These are phyloP conservation scores for Aspergillus udagawae DNA, from an alignment of 2,329 filamentous ascomycete species.

Conservation along the genomic window DNA sequence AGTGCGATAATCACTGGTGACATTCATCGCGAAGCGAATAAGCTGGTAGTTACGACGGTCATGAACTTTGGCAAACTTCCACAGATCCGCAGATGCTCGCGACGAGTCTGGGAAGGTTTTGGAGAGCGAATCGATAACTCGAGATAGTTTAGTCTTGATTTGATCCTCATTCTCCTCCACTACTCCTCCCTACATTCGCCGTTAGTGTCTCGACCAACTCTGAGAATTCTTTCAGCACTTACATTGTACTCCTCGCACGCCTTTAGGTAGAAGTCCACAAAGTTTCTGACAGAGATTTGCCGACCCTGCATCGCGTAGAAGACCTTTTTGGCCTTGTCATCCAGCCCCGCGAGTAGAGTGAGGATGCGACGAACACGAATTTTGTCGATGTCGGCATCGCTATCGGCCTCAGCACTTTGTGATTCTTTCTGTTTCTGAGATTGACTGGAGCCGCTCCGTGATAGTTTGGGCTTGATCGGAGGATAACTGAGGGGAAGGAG, in stretches of 20 bases:
- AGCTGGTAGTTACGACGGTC: constrained; percentile 88
- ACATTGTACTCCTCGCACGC: constrained; percentile 82
- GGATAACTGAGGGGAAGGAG: constrained; percentile 89
- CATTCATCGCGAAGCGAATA: constrained; percentile 76
- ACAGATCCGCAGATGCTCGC: constrained; percentile 70
- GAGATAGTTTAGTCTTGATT: constrained; percentile 65
- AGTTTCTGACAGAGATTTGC: constrained; percentile 69
- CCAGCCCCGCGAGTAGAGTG: constrained; percentile 72
- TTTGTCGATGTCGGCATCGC: constrained; percentile 48
- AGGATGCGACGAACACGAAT: constrained; percentile 82
- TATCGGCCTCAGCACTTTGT: constrained; percentile 34
- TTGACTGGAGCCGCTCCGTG: constrained; percentile 45
- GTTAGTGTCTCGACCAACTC: not conserved
- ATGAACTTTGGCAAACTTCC: constrained; percentile 86
- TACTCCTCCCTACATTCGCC: constrained; percentile 60
- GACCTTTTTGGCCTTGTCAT: constrained; percentile 73
- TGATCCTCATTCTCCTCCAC: constrained; percentile 64
- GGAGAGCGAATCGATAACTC: constrained; percentile 68
- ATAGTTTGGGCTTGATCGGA: constrained; percentile 55
- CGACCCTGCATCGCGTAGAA: constrained; percentile 83
- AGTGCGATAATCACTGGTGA: constrained; percentile 87
- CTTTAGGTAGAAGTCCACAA: constrained; percentile 71
- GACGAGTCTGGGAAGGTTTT: constrained; percentile 71
- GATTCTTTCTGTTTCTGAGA: constrained; percentile 53
- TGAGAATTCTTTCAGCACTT: constrained; percentile 13